These are phyloP conservation scores for Cladosporium velox DNA, from an alignment of 2,329 filamentous ascomycete species.

Conservation along the genomic window DNA sequence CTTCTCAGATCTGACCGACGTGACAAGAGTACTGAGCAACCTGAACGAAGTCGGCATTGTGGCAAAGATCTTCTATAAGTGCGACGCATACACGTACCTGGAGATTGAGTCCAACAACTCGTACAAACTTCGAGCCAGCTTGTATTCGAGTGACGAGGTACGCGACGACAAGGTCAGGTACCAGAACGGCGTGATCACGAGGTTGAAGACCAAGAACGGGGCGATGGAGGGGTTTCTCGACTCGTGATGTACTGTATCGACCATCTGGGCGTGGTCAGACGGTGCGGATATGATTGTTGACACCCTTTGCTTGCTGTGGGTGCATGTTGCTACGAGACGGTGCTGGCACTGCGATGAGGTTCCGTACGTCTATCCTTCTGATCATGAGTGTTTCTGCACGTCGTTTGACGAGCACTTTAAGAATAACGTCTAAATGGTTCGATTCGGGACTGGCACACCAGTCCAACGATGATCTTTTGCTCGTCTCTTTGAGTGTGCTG, in stretches of 20 bases:
- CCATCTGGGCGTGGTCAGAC: background rate
- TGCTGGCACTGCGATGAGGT: background rate
- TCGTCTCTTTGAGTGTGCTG: background rate
- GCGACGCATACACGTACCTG: slow-evolving; percentile 57
- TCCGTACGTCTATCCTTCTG: too few species aligned
- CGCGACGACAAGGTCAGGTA: slow-evolving; percentile 26
- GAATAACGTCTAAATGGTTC: too few species aligned
- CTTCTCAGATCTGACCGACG: slow-evolving; percentile 68
- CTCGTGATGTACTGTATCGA: background rate
- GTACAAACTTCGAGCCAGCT: slow-evolving; percentile 46
- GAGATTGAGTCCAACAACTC: slow-evolving; percentile 43
- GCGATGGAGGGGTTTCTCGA: slow-evolving; percentile 8
- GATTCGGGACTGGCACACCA: background rate
- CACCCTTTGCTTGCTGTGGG: background rate
- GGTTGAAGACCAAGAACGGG: slow-evolving; percentile 18
- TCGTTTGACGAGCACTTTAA: background rate
- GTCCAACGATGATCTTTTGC: background rate
- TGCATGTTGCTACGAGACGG: background rate
- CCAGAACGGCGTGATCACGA: slow-evolving; percentile 26
- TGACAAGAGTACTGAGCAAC: slow-evolving; percentile 65
- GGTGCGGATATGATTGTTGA: background rate
- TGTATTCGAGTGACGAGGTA: slow-evolving; percentile 45
- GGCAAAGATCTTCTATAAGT: too few species aligned
- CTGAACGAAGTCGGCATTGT: too few species aligned
- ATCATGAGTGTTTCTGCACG: background rate